Conservation (phyloP, 169 alveolate genomes). For the Eimeria praecox region DNA sequence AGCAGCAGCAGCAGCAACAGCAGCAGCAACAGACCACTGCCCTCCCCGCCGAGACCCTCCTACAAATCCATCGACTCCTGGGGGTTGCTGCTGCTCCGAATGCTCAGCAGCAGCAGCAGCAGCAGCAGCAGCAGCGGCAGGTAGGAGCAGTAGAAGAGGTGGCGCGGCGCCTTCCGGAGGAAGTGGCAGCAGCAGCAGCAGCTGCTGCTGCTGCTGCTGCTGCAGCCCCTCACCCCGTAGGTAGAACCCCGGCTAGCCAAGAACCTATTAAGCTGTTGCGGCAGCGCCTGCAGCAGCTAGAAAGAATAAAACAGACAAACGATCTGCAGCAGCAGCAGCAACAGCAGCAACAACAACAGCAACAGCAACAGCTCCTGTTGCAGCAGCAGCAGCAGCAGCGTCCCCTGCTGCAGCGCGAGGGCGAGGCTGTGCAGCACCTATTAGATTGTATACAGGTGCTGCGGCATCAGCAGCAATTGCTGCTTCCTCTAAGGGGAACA, state of each 20-base stretch:
- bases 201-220: slow-evolving; percentile 42
- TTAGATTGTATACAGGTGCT: slow-evolving; percentile 54
- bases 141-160: slow-evolving; percentile 26
- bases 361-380: slow-evolving; percentile 52
- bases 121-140: slow-evolving; percentile 62
- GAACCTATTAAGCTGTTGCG: slow-evolving; percentile 30
- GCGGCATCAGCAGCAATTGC: slow-evolving; percentile 68
- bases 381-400: slow-evolving; percentile 61
- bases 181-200: slow-evolving; percentile 21
- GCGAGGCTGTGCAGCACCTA: slow-evolving; percentile 62
- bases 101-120: slow-evolving; percentile 28
- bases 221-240: slow-evolving; percentile 3
- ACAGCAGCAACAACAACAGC: slow-evolving; percentile 46
- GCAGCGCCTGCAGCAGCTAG: slow-evolving; percentile 70
- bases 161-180: slow-evolving; percentile 13
- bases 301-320: slow-evolving; percentile 23
- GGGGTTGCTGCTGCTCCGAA: slow-evolving; percentile 54
- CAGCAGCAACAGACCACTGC: neutral
- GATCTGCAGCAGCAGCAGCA: slow-evolving; percentile 68
- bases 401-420: slow-evolving; percentile 70
- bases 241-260: slow-evolving; percentile 11
- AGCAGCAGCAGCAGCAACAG: slow-evolving; percentile 50
- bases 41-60: slow-evolving; percentile 17
- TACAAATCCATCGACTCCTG: slow-evolving; percentile 41
- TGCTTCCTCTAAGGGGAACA: slow-evolving; percentile 33